Conservation (phyloP, 2,329 filamentous ascomycete species). For the Fusarium pseudograminearum region DNA sequence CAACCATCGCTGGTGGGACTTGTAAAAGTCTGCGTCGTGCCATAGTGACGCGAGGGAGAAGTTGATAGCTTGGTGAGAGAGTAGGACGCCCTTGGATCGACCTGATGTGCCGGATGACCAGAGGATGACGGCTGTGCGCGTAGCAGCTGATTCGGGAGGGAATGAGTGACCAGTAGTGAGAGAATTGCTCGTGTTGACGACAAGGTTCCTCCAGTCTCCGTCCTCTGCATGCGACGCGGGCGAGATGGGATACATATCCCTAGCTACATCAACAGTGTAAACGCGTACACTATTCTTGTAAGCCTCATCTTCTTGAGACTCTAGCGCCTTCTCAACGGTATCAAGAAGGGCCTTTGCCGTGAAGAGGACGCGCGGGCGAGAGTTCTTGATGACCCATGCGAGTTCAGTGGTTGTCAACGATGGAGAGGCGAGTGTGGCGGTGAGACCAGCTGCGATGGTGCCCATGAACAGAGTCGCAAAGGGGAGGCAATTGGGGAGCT, state of each 20-base stretch:
- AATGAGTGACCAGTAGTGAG: slow-evolving; percentile 58
- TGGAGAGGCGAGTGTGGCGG: slow-evolving; percentile 56
- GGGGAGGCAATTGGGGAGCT: slow-evolving; percentile 57
- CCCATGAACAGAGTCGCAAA: slow-evolving; percentile 54
- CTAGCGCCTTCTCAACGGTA: slow-evolving; percentile 52
- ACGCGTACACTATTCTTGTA: slow-evolving; percentile 64
- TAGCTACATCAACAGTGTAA: slow-evolving; percentile 64
- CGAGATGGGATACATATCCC: slow-evolving; percentile 52
- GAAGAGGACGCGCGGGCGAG: slow-evolving; percentile 55
- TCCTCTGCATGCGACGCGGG: slow-evolving; percentile 34
- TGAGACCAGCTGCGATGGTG: slow-evolving; percentile 55
- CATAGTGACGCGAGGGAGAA: slow-evolving; percentile 66
- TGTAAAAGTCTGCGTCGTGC: slow-evolving; percentile 62
- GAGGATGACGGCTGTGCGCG: slow-evolving; percentile 68
- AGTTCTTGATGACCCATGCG: slow-evolving; percentile 57
- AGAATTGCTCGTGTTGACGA: slow-evolving; percentile 62
- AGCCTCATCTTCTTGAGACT: slow-evolving; percentile 49
- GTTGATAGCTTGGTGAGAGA: slow-evolving; percentile 75
- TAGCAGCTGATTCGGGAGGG: slow-evolving; percentile 50
- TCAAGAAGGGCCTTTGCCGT: slow-evolving; percentile 50
- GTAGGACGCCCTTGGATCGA: slow-evolving; percentile 79
- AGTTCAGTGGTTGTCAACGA: slow-evolving; percentile 56
- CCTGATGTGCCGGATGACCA: slow-evolving; percentile 75
- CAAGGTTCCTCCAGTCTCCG: slow-evolving; percentile 70
- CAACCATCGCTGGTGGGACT: slow-evolving; percentile 58